These are phyloP conservation scores for Ceriops decandra DNA, from an alignment of 345 rosid species.

Conservation along the genomic window DNA sequence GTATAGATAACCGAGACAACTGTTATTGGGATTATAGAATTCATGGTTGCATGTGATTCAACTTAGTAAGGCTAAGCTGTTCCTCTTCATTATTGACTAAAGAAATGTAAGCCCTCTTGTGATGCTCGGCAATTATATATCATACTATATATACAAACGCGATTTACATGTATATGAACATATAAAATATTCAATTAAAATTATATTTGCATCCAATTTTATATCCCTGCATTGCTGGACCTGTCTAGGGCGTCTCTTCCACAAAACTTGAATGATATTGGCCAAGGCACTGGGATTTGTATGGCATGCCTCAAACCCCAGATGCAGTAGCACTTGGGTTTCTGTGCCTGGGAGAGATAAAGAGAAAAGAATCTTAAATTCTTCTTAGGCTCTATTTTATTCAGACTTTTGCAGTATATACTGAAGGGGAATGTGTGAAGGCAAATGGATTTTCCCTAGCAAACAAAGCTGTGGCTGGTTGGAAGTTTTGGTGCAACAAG, in stretches of 20 bases:
- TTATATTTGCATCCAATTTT: conserved; percentile 11
- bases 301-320: conserved; percentile 60
- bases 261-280: conserved; percentile 56
- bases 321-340: conserved; percentile 41
- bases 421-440: conserved; percentile 47
- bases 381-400: conserved; percentile 24
- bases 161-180: too few relatives aligned
- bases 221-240: conserved; percentile 46
- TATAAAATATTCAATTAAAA: not conserved
- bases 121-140: conserved; percentile 35
- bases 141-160: not conserved
- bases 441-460: conserved; percentile 26
- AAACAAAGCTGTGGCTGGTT: conserved; percentile 17
- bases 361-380: conserved; percentile 21
- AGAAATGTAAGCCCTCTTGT: conserved; percentile 29
- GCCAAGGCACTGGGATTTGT: conserved; percentile 56
- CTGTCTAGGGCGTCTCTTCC: conserved; percentile 62
- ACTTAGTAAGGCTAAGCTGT: conserved; percentile 33
- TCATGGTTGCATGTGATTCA: conserved; percentile 59
- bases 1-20: conserved; percentile 32
- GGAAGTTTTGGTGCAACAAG: conserved; percentile 7
- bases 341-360: conserved; percentile 27
- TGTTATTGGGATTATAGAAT: conserved; percentile 31
- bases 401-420: conserved; percentile 38
- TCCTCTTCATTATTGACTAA: conserved; percentile 33